A percentile compares a stretch with the other conserved stretches of the same genome.
These are phyloP conservation scores for Helenozyma baotianmanensis DNA, from an alignment of 805 yeast species.

Conservation along the genomic window DNA sequence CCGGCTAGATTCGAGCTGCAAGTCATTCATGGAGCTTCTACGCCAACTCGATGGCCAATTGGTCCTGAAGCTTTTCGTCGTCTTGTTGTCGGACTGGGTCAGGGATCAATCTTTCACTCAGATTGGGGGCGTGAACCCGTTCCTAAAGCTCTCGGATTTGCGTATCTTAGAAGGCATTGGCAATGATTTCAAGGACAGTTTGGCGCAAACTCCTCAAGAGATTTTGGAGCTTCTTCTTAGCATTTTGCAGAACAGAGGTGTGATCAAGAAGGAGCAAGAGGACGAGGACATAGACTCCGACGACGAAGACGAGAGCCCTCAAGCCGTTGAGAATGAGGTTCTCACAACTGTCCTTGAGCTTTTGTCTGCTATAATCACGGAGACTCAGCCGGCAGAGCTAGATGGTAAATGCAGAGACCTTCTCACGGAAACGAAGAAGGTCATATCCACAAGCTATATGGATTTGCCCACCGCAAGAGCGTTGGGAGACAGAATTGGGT, in stretches of 20 bases:
- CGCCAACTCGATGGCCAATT: slow-evolving; percentile 45
- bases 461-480: slow-evolving; percentile 14
- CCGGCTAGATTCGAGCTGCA: slow-evolving; percentile 24
- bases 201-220: slow-evolving; percentile 54
- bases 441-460: slow-evolving; percentile 10
- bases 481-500: slow-evolving; percentile 25
- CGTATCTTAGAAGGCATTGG: slow-evolving; percentile 61
- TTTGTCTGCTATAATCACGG: slow-evolving; percentile 33
- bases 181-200: slow-evolving; percentile 50
- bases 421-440: slow-evolving; percentile 24
- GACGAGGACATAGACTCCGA: slow-evolving; percentile 10
- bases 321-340: slow-evolving; percentile 14
- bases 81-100: slow-evolving; percentile 60
- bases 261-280: slow-evolving; percentile 10
- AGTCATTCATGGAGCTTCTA: slow-evolving; percentile 38
- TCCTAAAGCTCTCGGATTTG: slow-evolving; percentile 52
- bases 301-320: slow-evolving; percentile 26
- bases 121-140: slow-evolving; percentile 42
- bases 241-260: slow-evolving; percentile 19
- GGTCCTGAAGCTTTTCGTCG: slow-evolving; percentile 45
- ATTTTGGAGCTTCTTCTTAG: slow-evolving; percentile 41
- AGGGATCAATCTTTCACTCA: slow-evolving; percentile 11
- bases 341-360: slow-evolving; percentile 31
- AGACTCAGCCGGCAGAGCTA: slow-evolving; percentile 21
- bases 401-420: slow-evolving; percentile 24